These are phyloP conservation scores for Dioscorea cayenensis DNA, from an alignment of 116 monocot genomes.

Conservation along the genomic window DNA sequence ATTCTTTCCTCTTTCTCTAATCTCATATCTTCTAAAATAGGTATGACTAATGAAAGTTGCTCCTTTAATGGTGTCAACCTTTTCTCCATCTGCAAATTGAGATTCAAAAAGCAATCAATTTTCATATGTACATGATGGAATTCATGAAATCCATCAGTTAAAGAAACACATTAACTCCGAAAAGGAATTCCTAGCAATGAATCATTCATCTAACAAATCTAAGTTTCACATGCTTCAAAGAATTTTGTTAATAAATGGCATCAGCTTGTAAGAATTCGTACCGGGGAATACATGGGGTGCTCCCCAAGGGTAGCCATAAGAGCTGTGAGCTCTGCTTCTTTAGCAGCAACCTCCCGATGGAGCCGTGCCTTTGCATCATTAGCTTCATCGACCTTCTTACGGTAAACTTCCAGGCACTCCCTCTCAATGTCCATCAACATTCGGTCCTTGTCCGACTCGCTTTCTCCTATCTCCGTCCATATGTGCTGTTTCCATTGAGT, in stretches of 20 bases:
- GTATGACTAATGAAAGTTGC: conserved; percentile 55
- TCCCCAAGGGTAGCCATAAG: conserved; percentile 64
- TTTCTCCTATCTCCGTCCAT: conserved; percentile 76
- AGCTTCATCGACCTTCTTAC: conserved; percentile 69
- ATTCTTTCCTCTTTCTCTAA: conserved; percentile 54
- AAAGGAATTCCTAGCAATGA: too few species aligned
- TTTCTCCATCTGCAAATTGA: conserved; percentile 49
- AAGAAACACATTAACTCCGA: too few species aligned
- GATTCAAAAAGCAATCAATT: not conserved
- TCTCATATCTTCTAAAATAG: conserved; percentile 60
- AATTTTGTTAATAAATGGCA: too few species aligned
- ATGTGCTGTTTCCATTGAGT: conserved; percentile 34
- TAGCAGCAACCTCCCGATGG: conserved; percentile 51
- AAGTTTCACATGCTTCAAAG: too few species aligned
- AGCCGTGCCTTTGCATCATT: conserved; percentile 39
- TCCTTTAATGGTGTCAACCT: conserved; percentile 51
- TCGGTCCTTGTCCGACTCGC: conserved; percentile 52
- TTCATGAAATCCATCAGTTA: too few species aligned
- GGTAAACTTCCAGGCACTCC: conserved; percentile 74
- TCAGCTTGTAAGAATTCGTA: too few species aligned
- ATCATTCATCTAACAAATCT: too few species aligned
- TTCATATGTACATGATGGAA: too few species aligned
- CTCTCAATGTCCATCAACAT: conserved; percentile 67
- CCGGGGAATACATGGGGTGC: not conserved
- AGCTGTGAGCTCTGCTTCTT: conserved; percentile 76